Evolutionary conservation across 495 filamentous ascomycete genomes (phyloP), one percentile per base, ranked within the genome.

Genomic region (Penicillium crystallinum): DNA sequence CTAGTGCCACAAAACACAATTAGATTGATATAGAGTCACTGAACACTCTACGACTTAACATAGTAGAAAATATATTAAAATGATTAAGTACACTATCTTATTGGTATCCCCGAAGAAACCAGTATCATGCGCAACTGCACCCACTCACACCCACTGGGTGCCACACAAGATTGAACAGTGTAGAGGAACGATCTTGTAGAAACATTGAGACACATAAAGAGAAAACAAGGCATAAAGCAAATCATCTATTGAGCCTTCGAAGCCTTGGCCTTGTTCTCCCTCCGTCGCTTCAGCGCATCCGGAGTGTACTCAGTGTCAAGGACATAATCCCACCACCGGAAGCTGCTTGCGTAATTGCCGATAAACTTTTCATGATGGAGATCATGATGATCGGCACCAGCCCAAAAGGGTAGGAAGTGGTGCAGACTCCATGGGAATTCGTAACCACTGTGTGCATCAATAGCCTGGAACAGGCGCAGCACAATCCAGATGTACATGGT

Each of bases 401-500:
- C 93, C 95, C 95, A 98, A 81, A 97, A 95, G 12, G 93, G 93
- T 15, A 98, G 72, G 76, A 97, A 88, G 69, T 95, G 90, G 68
- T 93, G 90, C 64, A 98, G 75, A 64, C 86, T 90, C 88, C 89
- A 97, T 48, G 93, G 93, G 72, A 98, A 97, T 63, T 98, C 93
- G 69, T 97, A 98, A 53, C 93, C 93, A 53, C 83, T 88, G 76
- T 98, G 93, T 18, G 93, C 88, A 71, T 98, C 93, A 65, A 98
- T 97, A 59, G 93, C 95, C 72, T 98, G 93, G 80, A 96, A 92
- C 14, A 98, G 77, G 52, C 93, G 90, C 57, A 89, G 73, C 35
- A 91, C 79, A 64, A 97, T 97, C 92, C 92, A 98, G 50, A 92
- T 65, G 71, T 97, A 98, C 89, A 98, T 97, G 49, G 93, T 98